Evolutionary conservation across 2,329 filamentous ascomycete species (phyloP).

Genomic region (Fusarium camptoceras): DNA sequence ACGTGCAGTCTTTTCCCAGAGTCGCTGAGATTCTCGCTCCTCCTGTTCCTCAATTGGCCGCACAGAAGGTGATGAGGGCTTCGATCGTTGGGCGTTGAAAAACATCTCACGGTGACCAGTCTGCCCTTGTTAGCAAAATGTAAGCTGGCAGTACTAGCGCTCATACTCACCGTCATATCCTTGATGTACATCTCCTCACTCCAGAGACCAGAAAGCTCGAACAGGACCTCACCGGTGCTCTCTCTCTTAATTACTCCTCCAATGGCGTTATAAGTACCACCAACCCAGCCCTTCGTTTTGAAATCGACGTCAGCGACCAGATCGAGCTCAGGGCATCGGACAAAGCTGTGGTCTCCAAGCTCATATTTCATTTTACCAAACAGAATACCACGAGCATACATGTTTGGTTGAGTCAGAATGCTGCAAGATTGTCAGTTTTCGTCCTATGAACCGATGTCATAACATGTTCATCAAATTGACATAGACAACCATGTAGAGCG

Average conservation of each 20-base stretch:
- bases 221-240: conserved; percentile 86
- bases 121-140: conserved; percentile 56
- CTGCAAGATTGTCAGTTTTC: conserved; percentile 56
- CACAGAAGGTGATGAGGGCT: conserved; percentile 77
- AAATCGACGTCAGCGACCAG: conserved; percentile 94
- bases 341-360: conserved; percentile 93
- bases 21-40: conserved; percentile 86
- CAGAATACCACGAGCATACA: conserved; percentile 96
- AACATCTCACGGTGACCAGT: conserved; percentile 90
- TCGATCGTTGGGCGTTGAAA: conserved; percentile 86
- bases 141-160: neutral
- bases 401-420: conserved; percentile 96
- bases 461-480: neutral
- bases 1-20: conserved; percentile 85
- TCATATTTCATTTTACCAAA: conserved; percentile 99
- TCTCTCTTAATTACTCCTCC: conserved; percentile 91
- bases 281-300: conserved; percentile 98
- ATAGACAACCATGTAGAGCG: neutral
- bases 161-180: conserved; percentile 73
- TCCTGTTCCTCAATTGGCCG: conserved; percentile 88
- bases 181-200: conserved; percentile 95
- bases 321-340: conserved; percentile 88
- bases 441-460: neutral
- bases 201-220: conserved; percentile 92
- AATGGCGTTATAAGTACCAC: conserved; percentile 96